These are phyloP conservation scores for Cladosporium oxysporum DNA, from an alignment of 2,329 filamentous ascomycete genomes.

Conservation along the genomic window DNA sequence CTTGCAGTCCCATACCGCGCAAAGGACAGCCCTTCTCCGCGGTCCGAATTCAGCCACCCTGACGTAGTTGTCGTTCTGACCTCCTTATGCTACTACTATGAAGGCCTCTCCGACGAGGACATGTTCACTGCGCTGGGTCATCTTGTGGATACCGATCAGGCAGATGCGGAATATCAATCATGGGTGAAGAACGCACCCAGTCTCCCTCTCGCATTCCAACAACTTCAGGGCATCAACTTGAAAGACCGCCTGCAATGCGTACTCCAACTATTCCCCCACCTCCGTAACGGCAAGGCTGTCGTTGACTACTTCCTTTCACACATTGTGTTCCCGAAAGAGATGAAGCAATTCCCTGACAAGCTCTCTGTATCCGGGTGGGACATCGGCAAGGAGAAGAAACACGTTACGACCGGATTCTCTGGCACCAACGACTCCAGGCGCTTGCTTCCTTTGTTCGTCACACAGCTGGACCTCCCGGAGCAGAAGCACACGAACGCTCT, in stretches of 20 bases:
- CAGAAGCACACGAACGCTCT: conserved; percentile 67
- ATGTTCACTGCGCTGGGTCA: conserved; percentile 46
- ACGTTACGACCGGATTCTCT: conserved; percentile 66
- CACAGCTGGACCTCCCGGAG: conserved; percentile 59
- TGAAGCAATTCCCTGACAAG: conserved; percentile 65
- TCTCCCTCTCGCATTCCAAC: conserved; percentile 24
- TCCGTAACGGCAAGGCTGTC: conserved; percentile 54
- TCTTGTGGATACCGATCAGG: conserved; percentile 29
- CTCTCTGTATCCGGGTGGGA: conserved; percentile 70
- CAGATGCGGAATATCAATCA: conserved; percentile 29
- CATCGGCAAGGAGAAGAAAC: conserved; percentile 55
- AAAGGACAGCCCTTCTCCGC: conserved; percentile 63
- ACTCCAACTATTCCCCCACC: conserved; percentile 38
- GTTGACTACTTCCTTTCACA: conserved; percentile 69
- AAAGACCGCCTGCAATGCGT: conserved; percentile 29
- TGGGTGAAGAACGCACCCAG: conserved; percentile 27
- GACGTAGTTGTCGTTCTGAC: conserved; percentile 68
- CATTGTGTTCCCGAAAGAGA: conserved; percentile 66
- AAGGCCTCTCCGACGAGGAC: conserved; percentile 49
- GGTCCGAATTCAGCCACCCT: conserved; percentile 68
- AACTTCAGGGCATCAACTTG: conserved; percentile 32
- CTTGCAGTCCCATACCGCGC: conserved; percentile 68
- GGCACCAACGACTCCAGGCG: conserved; percentile 68
- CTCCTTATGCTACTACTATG: conserved; percentile 67
- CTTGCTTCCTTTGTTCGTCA: conserved; percentile 62